Evolutionary conservation across 192 early-diverging fungal genomes (phyloP), one percentile per base, ranked within the genome.

Genomic region (Diversispora epigaea): DNA sequence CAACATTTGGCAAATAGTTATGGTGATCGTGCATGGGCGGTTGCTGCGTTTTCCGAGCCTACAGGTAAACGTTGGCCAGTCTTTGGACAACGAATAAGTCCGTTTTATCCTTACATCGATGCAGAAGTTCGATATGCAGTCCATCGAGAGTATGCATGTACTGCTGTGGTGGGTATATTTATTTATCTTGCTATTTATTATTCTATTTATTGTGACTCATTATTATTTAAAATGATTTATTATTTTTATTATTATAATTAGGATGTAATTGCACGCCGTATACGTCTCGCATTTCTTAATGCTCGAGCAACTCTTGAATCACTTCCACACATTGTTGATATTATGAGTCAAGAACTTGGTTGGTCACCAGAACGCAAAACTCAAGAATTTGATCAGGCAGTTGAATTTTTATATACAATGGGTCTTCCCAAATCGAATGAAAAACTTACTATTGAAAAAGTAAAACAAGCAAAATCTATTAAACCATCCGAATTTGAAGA

Each of bases 11-110:
- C 92, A 45, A 90, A 91, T 79, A 91, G 91, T 83, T 98, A 98
- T 79, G 97, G 97, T 68, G 94, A 95, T 80, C 91, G 94, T 68
- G 94, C 95, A 14, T 97, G 94, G 93, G 90, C 85, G n/a, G 95
- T 99, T 46, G 95, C 94, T 6, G 84, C 91, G 6, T 81, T 97
- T 71, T 92, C 93, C 46, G 84, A 92, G 25, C 85, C 88, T 70
- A 91, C 91, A 8, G 88, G 89, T 65, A 77, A 78, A 66, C 82
- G 91, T 54, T 94, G 91, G 90, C 92, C 93, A 22, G 84, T 94
- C 45, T 92, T 92, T 80, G 95, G 94, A 56, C 84, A 89, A 68
- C 86, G 91, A 58, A 81, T 99, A 41, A 86, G 89, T 32, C 86
- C 87, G 40, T 86, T 88, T 40, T 96, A 97, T 80, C 97, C 97